These are phyloP conservation scores for Thalassiosira livingstoniorum DNA, from an alignment of 352 stramenopile genomes.

Conservation along the genomic window DNA sequence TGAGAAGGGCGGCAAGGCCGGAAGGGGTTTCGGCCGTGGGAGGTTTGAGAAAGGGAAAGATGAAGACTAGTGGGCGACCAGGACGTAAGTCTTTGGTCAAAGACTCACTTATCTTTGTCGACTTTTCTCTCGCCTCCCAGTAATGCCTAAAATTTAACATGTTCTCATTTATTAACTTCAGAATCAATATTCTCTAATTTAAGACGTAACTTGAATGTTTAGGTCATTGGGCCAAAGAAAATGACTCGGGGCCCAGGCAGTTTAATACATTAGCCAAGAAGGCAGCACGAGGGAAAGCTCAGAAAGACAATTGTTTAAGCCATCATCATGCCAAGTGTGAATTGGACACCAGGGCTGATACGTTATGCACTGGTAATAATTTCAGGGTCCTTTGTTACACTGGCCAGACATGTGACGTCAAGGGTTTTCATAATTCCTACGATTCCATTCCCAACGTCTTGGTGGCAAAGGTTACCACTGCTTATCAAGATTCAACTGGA, in stretches of 20 bases:
- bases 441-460: slow-evolving; percentile 18
- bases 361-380: slow-evolving; percentile 23
- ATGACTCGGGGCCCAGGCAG: neutral
- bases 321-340: slow-evolving; percentile 11
- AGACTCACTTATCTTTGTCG: too few species aligned
- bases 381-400: slow-evolving; percentile 7
- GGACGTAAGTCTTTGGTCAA: too few species aligned
- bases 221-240: too few species aligned
- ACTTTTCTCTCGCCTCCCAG: too few species aligned
- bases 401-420: slow-evolving; percentile 24
- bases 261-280: neutral
- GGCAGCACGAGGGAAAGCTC: neutral
- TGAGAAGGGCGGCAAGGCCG: too few species aligned
- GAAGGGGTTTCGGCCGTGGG: too few species aligned
- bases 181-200: neutral
- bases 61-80: too few species aligned
- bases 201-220: neutral
- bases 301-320: neutral
- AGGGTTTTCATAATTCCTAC: slow-evolving; percentile 29
- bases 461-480: slow-evolving; percentile 20
- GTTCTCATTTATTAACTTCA: too few species aligned
- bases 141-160: too few species aligned
- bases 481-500: too few species aligned
- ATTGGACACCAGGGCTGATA: slow-evolving; percentile 40
- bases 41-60: too few species aligned